These are phyloP conservation scores for Nicotiana knightiana DNA, from an alignment of 257 asterid species.

Conservation along the genomic window DNA sequence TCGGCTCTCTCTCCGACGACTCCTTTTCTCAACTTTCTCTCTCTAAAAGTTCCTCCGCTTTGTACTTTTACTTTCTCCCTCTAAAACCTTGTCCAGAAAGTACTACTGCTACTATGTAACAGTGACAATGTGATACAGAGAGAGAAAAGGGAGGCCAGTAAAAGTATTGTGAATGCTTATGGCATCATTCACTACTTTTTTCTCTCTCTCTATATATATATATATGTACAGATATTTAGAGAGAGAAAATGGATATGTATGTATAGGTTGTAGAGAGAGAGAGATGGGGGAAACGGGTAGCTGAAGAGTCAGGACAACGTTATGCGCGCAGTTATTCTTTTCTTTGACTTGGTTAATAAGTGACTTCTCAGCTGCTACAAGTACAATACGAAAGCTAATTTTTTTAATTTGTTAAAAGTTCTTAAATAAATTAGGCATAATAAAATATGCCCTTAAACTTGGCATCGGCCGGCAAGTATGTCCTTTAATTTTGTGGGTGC, in stretches of 20 bases:
- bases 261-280: neutral
- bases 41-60: neutral
- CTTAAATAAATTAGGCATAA: no score
- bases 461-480: no score
- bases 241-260: neutral
- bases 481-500: no score
- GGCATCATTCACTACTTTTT: constrained; percentile 17
- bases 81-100: neutral
- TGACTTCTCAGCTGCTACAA: constrained; percentile 33
- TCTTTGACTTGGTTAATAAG: constrained; percentile 16
- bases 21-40: neutral
- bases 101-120: neutral
- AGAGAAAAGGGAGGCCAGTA: constrained; percentile 19
- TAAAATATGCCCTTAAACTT: no score
- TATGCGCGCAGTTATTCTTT: constrained; percentile 19
- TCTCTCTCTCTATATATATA: neutral
- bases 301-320: constrained; percentile 20
- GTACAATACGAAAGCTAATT: no score
- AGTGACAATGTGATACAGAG: neutral
- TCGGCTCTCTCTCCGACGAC: neutral
- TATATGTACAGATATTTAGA: neutral
- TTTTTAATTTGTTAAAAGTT: no score
- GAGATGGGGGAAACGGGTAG: neutral
- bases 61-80: neutral
- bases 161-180: constrained; percentile 22